Evolutionary conservation across 345 rosid genomes (phyloP).

Genomic region (Brassica rapa): DNA sequence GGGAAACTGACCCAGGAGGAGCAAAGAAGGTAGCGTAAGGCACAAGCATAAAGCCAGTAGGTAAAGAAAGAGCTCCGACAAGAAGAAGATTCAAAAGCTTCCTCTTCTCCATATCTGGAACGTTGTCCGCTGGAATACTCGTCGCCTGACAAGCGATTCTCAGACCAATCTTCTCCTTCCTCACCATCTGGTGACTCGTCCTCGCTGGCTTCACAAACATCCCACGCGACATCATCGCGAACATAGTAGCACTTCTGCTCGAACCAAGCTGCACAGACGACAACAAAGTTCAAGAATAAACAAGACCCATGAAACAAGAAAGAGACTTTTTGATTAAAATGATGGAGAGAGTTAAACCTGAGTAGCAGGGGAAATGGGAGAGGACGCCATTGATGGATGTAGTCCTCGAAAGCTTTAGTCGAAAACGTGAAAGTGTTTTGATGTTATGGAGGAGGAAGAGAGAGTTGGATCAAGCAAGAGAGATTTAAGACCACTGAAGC

Average conservation of each 20-base stretch:
- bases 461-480: constrained; percentile 27
- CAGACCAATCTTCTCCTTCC: constrained; percentile 49
- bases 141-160: constrained; percentile 74
- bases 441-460: constrained; percentile 34
- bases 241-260: constrained; percentile 57
- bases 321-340: neutral
- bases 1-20: constrained; percentile 68
- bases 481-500: constrained; percentile 46
- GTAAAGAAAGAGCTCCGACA: constrained; percentile 81
- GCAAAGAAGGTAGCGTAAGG: constrained; percentile 78
- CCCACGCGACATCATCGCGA: constrained; percentile 57
- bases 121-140: constrained; percentile 71
- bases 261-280: constrained; percentile 57
- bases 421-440: neutral
- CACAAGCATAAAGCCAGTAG: constrained; percentile 75
- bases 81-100: constrained; percentile 82
- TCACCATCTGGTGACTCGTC: constrained; percentile 47
- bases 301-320: neutral
- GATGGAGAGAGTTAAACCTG: constrained; percentile 51
- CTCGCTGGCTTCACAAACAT: constrained; percentile 49
- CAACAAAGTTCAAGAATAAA: neutral
- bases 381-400: constrained; percentile 61
- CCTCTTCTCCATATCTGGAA: constrained; percentile 94
- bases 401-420: constrained; percentile 19
- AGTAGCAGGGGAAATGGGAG: constrained; percentile 63